A percentile compares a stretch with the other conserved stretches of the same genome.
Conservation (phyloP, 768 basidiomycete genomes). For the Neoboletus magnificus region DNA sequence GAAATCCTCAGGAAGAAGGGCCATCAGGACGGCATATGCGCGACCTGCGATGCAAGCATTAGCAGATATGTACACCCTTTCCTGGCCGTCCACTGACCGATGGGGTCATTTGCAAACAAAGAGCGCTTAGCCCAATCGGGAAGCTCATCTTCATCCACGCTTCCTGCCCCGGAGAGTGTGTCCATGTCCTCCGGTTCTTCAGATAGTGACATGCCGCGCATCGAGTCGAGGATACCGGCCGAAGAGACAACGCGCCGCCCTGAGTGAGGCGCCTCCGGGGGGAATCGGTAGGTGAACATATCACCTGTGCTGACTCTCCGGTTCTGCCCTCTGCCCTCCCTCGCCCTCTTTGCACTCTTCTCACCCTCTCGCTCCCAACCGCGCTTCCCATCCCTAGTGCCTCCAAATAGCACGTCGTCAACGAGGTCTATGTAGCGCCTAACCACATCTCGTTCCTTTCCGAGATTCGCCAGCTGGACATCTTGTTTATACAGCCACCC, state of each 20-base stretch:
- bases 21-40: constrained; percentile 54
- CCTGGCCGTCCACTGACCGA: constrained; percentile 46
- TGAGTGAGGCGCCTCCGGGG: constrained; percentile 16
- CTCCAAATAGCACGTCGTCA: constrained; percentile 74
- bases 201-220: constrained; percentile 45
- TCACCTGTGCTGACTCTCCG: constrained; percentile 31
- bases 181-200: constrained; percentile 61
- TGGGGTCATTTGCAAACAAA: constrained; percentile 50
- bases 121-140: constrained; percentile 74
- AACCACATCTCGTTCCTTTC: constrained; percentile 56
- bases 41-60: constrained; percentile 47
- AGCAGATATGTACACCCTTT: background rate
- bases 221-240: constrained; percentile 52
- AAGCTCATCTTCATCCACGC: constrained; percentile 66
- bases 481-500: constrained; percentile 82
- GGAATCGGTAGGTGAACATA: constrained; percentile 23
- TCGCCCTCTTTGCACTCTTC: constrained; percentile 43
- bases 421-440: constrained; percentile 69
- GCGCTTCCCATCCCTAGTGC: constrained; percentile 44
- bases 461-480: constrained; percentile 49
- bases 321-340: constrained; percentile 38
- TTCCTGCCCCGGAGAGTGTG: constrained; percentile 38
- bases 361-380: constrained; percentile 49
- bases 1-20: constrained; percentile 60
- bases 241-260: constrained; percentile 53